Percentiles rank a stretch among this genome's conserved stretches.
Evolutionary conservation across 305 asterid species (phyloP).

Genomic region (Fraxinus baroniana): DNA sequence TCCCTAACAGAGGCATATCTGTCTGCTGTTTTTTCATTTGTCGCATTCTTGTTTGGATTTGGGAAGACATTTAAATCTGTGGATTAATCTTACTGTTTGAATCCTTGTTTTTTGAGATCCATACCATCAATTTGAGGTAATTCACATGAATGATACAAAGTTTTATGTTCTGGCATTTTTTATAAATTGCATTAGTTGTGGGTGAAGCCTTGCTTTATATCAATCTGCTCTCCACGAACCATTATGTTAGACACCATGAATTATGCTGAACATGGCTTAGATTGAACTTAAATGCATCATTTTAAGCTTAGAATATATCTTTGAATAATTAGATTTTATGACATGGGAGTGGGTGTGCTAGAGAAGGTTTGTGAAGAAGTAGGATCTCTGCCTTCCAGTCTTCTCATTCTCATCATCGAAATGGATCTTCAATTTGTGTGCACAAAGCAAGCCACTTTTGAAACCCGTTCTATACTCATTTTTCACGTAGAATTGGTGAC

Average conservation of each 20-base stretch:
- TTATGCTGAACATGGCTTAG: background rate
- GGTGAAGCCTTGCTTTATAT: background rate
- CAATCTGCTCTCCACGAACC: background rate
- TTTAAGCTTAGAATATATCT: background rate
- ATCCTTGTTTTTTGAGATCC: conserved; percentile 13
- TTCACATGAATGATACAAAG: background rate
- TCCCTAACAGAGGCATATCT: background rate
- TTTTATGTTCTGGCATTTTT: background rate
- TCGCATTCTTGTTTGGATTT: background rate
- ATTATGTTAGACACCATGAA: background rate
- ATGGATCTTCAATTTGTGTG: background rate
- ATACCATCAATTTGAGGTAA: background rate
- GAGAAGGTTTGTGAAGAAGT: too few relatives aligned
- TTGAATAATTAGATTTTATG: background rate
- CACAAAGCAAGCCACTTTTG: background rate
- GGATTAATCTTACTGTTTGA: background rate
- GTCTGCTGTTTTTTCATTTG: background rate
- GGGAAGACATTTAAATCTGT: background rate
- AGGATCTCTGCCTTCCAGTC: too few relatives aligned
- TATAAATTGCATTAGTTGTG: background rate
- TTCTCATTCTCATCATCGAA: too few relatives aligned
- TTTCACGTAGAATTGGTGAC: background rate
- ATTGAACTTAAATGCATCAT: background rate
- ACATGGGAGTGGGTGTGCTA: background rate
- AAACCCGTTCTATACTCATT: background rate